Evolutionary conservation across 2,329 filamentous ascomycete genomes (phyloP).

Genomic region (Paraconiothyrium sp.): DNA sequence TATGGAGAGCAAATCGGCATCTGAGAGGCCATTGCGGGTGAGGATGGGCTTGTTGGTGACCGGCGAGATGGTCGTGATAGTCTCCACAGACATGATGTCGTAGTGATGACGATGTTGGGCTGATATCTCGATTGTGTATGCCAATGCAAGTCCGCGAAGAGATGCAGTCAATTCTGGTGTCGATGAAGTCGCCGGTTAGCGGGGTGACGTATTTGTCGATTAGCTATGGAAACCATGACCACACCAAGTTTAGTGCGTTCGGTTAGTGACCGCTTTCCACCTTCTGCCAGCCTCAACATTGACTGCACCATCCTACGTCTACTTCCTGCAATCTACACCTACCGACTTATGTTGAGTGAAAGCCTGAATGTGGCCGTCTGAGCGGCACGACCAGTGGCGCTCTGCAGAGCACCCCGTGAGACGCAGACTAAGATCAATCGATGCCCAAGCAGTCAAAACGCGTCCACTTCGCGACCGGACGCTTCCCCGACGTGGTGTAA

Average conservation of each 20-base stretch:
- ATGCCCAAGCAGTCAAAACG: background rate
- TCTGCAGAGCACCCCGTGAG: background rate
- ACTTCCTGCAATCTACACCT: background rate
- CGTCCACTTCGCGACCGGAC: background rate
- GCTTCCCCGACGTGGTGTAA: background rate
- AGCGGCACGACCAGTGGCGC: background rate
- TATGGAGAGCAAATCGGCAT: constrained; percentile 75
- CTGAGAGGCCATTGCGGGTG: constrained; percentile 77
- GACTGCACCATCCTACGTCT: background rate
- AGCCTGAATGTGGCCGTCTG: background rate
- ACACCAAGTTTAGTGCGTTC: background rate
- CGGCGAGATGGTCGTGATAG: constrained; percentile 84
- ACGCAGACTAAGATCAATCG: background rate
- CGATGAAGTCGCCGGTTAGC: constrained; percentile 18
- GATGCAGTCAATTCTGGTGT: constrained; percentile 28
- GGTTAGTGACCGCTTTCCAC: background rate
- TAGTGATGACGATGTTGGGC: constrained; percentile 18
- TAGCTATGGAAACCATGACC: constrained; percentile 7
- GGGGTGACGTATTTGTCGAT: constrained; percentile 23
- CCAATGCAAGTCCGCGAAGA: constrained; percentile 20
- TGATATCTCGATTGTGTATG: constrained; percentile 31
- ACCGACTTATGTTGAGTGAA: too few relatives aligned
- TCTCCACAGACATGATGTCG: constrained; percentile 62
- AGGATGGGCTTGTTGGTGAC: constrained; percentile 86
- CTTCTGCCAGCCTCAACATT: background rate